Evolutionary conservation across 106 monocot species (phyloP).

Genomic region (Apostasia ramifera): DNA sequence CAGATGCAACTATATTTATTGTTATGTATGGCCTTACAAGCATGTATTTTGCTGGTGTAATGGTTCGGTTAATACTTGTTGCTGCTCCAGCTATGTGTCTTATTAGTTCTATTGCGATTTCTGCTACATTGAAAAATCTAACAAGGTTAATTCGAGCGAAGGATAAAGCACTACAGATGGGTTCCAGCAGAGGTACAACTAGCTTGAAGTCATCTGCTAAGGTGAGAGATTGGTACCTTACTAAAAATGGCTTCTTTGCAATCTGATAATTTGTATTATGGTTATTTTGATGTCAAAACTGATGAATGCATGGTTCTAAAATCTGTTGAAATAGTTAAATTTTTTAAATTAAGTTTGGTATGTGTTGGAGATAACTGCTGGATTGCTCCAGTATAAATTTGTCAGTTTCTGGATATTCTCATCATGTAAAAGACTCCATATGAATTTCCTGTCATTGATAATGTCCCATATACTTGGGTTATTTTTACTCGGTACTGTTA

Average conservation of each 20-base stretch:
- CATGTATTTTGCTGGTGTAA: constrained; percentile 87
- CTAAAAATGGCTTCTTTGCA: neutral
- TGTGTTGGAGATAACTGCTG: no score
- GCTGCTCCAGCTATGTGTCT: constrained; percentile 76
- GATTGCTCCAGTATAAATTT: no score
- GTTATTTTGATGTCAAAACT: no score
- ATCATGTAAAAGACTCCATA: no score
- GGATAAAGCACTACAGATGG: constrained; percentile 26
- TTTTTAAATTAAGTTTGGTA: no score
- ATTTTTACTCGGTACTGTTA: no score
- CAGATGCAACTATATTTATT: constrained; percentile 74
- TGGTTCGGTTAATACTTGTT: constrained; percentile 83
- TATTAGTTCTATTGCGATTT: constrained; percentile 60
- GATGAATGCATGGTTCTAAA: no score
- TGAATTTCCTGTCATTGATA: no score
- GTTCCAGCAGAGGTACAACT: constrained; percentile 34
- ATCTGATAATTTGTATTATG: neutral
- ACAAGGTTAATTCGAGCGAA: constrained; percentile 40
- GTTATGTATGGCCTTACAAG: constrained; percentile 88
- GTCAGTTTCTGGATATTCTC: no score
- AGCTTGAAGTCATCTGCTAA: constrained; percentile 61
- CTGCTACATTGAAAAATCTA: constrained; percentile 66
- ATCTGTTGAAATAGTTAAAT: no score
- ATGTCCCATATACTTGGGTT: no score
- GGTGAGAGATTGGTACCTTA: constrained; percentile 17